phyloP scores from a whole-genome alignment of 768 basidiomycete species.

The Suillus decipiens region DNA sequence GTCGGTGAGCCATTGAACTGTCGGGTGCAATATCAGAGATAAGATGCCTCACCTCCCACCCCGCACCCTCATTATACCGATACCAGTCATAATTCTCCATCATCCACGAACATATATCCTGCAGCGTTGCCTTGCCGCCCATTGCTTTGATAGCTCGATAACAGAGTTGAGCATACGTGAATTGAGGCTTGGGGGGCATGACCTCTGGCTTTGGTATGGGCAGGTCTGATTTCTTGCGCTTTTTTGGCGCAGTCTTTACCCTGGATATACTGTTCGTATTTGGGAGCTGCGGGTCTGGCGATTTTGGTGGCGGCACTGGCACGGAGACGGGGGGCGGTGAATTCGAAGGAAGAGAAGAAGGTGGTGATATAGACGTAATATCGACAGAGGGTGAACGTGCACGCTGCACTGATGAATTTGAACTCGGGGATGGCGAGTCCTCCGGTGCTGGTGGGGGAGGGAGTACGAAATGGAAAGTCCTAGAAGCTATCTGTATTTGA shows the following conservation, averaged over 20 bases:
- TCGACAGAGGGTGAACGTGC: conserved; percentile 81
- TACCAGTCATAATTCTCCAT: conserved; percentile 90
- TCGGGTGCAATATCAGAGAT: conserved; percentile 1
- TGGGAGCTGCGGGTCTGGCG: conserved; percentile 54
- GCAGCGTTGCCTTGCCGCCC: conserved; percentile 84
- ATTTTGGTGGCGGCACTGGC: conserved; percentile 47
- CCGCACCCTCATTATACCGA: conserved; percentile 73
- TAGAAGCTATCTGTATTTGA: conserved; percentile 95
- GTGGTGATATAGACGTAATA: conserved; percentile 79
- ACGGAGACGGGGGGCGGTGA: conserved; percentile 63
- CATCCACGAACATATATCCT: conserved; percentile 93
- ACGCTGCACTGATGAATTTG: conserved; percentile 65
- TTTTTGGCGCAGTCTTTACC: conserved; percentile 54
- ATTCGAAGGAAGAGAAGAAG: conserved; percentile 76
- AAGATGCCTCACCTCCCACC: conserved; percentile 79
- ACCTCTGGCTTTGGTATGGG: conserved; percentile 61
- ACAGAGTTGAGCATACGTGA: conserved; percentile 91
- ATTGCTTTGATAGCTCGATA: conserved; percentile 84
- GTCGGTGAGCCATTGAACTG: conserved; percentile 1
- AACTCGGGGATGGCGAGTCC: conserved; percentile 80
- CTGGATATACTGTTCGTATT: conserved; percentile 63
- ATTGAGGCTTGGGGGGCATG: conserved; percentile 85
- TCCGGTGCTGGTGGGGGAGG: conserved; percentile 84
- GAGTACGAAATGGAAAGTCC: conserved; percentile 95
- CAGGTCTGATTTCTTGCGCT: conserved; percentile 63